phyloP scores from a whole-genome alignment of 2,329 filamentous ascomycete species.

The Sarocladium kiliense region DNA sequence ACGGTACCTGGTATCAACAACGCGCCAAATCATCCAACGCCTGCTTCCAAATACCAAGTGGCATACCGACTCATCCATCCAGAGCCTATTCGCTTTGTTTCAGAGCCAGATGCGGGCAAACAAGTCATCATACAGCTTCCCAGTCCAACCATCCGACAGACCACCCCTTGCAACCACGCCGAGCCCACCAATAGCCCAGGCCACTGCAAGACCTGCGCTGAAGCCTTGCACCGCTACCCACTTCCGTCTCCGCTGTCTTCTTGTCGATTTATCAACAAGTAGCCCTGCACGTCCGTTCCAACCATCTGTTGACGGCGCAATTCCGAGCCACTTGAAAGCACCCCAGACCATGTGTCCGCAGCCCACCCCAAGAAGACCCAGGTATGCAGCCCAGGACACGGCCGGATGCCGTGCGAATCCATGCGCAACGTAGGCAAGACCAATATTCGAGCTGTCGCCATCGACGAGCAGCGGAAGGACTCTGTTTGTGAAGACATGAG shows the following conservation, averaged over 20 bases:
- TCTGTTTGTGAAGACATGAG: conserved; percentile 73
- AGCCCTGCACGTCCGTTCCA: conserved; percentile 34
- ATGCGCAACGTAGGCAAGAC: conserved; percentile 77
- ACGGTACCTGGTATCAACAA: no score
- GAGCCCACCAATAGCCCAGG: conserved; percentile 82
- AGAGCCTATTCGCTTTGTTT: neutral
- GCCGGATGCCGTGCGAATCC: conserved; percentile 70
- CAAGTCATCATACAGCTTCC: conserved; percentile 65
- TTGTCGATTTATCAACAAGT: conserved; percentile 43
- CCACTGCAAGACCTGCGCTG: conserved; percentile 47
- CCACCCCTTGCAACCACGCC: conserved; percentile 73
- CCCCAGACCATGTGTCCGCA: conserved; percentile 82
- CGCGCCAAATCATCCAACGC: neutral
- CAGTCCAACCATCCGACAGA: conserved; percentile 70
- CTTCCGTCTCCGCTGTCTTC: conserved; percentile 53
- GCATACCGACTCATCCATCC: neutral
- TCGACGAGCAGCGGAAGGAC: conserved; percentile 69
- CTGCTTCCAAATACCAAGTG: neutral
- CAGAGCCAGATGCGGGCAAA: conserved; percentile 3
- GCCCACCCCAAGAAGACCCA: conserved; percentile 59
- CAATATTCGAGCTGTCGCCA: conserved; percentile 81
- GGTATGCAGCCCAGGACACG: conserved; percentile 64
- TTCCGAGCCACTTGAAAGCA: conserved; percentile 73
- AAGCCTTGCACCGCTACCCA: conserved; percentile 69
- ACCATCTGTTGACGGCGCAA: conserved; percentile 52